phyloP scores from a whole-genome alignment of 2,329 filamentous ascomycete species.

The Rosellinia necatrix region DNA sequence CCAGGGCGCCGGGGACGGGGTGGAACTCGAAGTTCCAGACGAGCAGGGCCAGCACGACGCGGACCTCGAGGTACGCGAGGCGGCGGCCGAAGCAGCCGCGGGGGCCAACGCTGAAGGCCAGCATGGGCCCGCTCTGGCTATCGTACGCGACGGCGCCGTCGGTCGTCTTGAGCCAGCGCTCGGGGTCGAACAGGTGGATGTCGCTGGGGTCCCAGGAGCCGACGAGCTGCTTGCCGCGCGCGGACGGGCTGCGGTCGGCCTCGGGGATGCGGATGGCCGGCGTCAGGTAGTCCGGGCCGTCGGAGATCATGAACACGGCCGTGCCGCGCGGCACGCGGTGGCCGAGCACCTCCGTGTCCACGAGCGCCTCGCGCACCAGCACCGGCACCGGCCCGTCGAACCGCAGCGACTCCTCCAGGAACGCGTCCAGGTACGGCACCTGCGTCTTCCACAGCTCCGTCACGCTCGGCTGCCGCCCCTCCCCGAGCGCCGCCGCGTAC shows the following conservation, averaged over 20 bases:
- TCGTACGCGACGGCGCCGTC: constrained; percentile 25
- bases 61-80: constrained; percentile 30
- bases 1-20: constrained; percentile 9
- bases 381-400: constrained; percentile 73
- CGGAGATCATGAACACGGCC: constrained; percentile 52
- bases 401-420: constrained; percentile 78
- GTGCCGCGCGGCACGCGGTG: constrained; percentile 73
- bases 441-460: constrained; percentile 24
- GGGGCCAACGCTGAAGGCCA: constrained; percentile 29
- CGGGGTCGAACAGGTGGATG: constrained; percentile 45
- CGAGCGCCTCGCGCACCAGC: constrained; percentile 67
- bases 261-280: constrained; percentile 51
- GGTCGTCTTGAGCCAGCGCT: constrained; percentile 30
- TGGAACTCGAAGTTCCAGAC: constrained; percentile 34
- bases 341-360: constrained; percentile 68
- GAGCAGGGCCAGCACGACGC: constrained; percentile 28
- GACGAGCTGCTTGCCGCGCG: constrained; percentile 57
- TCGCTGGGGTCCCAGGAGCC: constrained; percentile 63
- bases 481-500: constrained; percentile 13
- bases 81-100: constrained; percentile 30
- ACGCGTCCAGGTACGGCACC: constrained; percentile 77
- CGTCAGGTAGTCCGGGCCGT: constrained; percentile 52
- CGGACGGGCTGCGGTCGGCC: constrained; percentile 54
- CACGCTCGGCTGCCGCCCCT: constrained; percentile 23
- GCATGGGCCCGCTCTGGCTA: constrained; percentile 23